A percentile compares a stretch with the other conserved stretches of the same genome.
Evolutionary conservation across 116 monocot genomes (phyloP).

Genomic region (Dioscorea cayenensis): DNA sequence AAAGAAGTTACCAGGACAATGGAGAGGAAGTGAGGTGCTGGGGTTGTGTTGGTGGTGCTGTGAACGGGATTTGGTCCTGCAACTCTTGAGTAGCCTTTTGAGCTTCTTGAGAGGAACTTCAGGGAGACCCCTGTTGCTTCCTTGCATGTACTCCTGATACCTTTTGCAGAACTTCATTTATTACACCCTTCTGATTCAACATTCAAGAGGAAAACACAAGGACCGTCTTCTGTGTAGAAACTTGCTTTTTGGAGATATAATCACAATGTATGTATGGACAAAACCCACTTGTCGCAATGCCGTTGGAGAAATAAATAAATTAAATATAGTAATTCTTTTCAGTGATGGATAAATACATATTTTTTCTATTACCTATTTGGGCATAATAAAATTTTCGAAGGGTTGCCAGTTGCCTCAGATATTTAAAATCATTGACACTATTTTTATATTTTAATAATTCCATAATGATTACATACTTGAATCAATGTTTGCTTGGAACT

Average conservation of each 20-base stretch:
- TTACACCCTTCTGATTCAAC: background rate
- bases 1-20: slow-evolving; percentile 18
- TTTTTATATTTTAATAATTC: too few relatives aligned
- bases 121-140: slow-evolving; percentile 32
- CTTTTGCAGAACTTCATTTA: slow-evolving; percentile 60
- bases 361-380: too few relatives aligned
- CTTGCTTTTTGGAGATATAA: background rate
- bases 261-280: background rate
- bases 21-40: slow-evolving; percentile 9
- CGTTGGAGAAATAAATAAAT: too few relatives aligned
- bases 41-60: background rate
- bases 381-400: too few relatives aligned
- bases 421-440: too few relatives aligned
- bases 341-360: too few relatives aligned
- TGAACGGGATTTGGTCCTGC: slow-evolving; percentile 14
- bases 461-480: too few relatives aligned
- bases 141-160: slow-evolving; percentile 50
- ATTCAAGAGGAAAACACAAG: background rate
- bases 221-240: background rate
- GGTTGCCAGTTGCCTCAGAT: too few relatives aligned
- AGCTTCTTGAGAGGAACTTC: slow-evolving; percentile 21
- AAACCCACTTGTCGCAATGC: too few relatives aligned
- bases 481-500: too few relatives aligned
- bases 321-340: too few relatives aligned
- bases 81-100: slow-evolving; percentile 44